Conservation (phyloP, 2,329 filamentous ascomycete genomes). For the Gaeumannomyces sp. region DNA sequence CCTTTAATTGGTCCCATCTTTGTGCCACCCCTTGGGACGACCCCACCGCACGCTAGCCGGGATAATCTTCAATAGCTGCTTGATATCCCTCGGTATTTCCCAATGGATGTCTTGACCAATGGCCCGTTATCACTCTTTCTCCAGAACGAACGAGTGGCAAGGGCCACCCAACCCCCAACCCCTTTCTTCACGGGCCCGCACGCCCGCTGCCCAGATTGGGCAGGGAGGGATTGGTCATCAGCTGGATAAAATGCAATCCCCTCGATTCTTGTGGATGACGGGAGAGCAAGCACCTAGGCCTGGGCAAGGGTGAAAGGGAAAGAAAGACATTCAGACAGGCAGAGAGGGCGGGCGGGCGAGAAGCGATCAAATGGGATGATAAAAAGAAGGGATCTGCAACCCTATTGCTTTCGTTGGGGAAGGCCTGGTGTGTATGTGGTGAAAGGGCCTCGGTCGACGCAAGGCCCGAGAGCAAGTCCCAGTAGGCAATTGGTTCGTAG, state of each 20-base stretch:
- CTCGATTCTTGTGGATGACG: too few species aligned
- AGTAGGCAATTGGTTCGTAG: background rate
- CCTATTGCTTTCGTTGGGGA: background rate
- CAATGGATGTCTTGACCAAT: background rate
- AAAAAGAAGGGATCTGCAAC: background rate
- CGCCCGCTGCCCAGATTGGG: too few species aligned
- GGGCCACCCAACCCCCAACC: too few species aligned
- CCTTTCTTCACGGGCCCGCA: too few species aligned
- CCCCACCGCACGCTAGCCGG: background rate
- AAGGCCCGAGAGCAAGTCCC: background rate
- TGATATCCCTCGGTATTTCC: background rate
- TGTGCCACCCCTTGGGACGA: background rate
- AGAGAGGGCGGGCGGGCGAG: too few species aligned
- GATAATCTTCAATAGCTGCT: background rate
- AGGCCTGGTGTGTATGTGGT: background rate
- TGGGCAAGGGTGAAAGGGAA: too few species aligned
- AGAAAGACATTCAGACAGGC: too few species aligned
- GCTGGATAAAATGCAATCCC: too few species aligned
- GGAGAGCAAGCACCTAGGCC: too few species aligned
- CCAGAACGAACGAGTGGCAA: too few species aligned
- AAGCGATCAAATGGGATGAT: background rate
- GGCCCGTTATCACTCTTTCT: too few species aligned
- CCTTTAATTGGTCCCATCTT: background rate
- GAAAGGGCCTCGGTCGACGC: background rate
- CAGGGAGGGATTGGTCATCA: too few species aligned